These are phyloP conservation scores for Coffea humblotiana DNA, from an alignment of 305 asterid species.

Conservation along the genomic window DNA sequence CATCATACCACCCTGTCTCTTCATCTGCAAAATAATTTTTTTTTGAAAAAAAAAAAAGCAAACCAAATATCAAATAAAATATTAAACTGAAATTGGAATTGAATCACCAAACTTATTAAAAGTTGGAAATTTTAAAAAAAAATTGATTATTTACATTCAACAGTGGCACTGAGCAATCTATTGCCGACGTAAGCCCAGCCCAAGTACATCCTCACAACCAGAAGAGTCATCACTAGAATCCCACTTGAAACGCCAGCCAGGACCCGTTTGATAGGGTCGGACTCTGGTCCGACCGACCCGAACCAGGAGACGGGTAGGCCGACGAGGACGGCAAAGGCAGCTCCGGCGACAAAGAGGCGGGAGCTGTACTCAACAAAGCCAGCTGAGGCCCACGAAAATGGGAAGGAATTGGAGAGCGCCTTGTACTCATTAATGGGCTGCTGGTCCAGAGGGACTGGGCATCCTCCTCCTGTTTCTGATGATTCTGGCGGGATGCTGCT, in stretches of 20 bases:
- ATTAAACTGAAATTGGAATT: not conserved
- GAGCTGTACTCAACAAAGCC: too few relatives aligned
- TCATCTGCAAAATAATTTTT: conserved; percentile 22
- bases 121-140: not conserved
- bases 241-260: conserved; percentile 15
- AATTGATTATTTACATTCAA: conserved; percentile 57
- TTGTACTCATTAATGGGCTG: conserved; percentile 66
- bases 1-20: conserved; percentile 99
- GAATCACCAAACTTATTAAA: not conserved
- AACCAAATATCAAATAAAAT: conserved; percentile 36
- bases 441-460: conserved; percentile 86
- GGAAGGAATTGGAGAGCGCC: too few relatives aligned
- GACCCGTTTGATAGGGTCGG: conserved; percentile 52
- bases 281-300: conserved; percentile 62
- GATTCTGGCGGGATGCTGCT: conserved; percentile 55
- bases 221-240: conserved; percentile 27
- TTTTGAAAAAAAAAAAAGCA: too few relatives aligned
- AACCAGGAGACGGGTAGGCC: conserved; percentile 80
- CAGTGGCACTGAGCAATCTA: conserved; percentile 81
- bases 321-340: conserved; percentile 59
- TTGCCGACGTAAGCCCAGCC: conserved; percentile 98
- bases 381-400: too few relatives aligned
- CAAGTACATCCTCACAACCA: conserved; percentile 84
- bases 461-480: conserved; percentile 31
- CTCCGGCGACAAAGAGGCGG: conserved; percentile 35